Percentiles rank a stretch among this genome's conserved stretches.
These are phyloP conservation scores for Cairneyella variabilis DNA, from an alignment of 495 filamentous ascomycete species.

Conservation along the genomic window DNA sequence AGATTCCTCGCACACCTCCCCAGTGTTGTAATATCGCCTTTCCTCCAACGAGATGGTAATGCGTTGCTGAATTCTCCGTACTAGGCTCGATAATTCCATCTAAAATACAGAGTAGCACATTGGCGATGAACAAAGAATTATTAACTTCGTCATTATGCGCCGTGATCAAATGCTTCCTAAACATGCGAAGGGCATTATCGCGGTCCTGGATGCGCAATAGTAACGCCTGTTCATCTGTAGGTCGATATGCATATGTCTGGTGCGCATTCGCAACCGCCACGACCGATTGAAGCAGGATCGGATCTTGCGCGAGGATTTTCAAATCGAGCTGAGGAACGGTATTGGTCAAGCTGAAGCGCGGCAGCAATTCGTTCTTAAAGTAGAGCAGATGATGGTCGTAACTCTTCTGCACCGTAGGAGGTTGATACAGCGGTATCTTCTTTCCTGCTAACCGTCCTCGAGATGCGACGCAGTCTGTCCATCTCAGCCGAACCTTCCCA, in stretches of 20 bases:
- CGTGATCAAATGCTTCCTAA: constrained; percentile 24
- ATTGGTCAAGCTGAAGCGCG: constrained; percentile 28
- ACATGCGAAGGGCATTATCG: constrained; percentile 29
- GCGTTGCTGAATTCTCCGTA: constrained; percentile 31
- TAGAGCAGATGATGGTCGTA: constrained; percentile 28
- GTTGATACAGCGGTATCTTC: constrained; percentile 27
- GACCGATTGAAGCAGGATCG: constrained; percentile 24
- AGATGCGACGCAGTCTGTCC: constrained; percentile 29
- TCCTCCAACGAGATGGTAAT: constrained; percentile 33
- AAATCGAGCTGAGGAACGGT: constrained; percentile 23
- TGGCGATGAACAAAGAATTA: constrained; percentile 31
- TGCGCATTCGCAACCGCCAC: constrained; percentile 32
- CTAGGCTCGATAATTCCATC: constrained; percentile 35
- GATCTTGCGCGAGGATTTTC: constrained; percentile 23
- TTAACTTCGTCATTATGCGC: constrained; percentile 16
- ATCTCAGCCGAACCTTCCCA: constrained; percentile 33
- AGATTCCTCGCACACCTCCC: constrained; percentile 21
- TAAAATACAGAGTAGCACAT: constrained; percentile 35
- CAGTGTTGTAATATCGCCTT: constrained; percentile 35
- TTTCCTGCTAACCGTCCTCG: constrained; percentile 29
- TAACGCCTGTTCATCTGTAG: constrained; percentile 19
- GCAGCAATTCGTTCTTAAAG: constrained; percentile 28
- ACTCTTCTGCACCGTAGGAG: constrained; percentile 13
- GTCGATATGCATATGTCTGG: constrained; percentile 25
- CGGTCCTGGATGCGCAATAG: constrained; percentile 30